Evolutionary conservation across 2,329 filamentous ascomycete genomes (phyloP), one percentile per base, ranked within the genome.

Genomic region (Phialocephala subalpina): DNA sequence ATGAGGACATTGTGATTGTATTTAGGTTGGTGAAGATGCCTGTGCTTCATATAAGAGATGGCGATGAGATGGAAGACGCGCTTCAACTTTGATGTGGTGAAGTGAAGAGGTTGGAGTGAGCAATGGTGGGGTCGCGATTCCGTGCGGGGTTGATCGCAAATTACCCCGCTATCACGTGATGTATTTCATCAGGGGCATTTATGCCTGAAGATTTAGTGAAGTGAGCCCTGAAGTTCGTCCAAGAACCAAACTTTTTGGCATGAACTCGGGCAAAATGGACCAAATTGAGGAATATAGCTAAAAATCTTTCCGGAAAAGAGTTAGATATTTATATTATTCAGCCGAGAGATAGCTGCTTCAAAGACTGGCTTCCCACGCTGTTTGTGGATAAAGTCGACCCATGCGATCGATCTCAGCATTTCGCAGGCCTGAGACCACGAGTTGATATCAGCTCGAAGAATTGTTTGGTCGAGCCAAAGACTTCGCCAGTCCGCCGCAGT

Each of bases 111-210:
- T 53, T 45, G 36, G n/a, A 47, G 25, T 2, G 29, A 40, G 61
- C n/a, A 52, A 38, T 38, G 20, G 20, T 18, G 45, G 47, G 12
- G 55, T 49, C n/a, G 9, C n/a, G 45, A 22, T n/a, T 53, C 35
- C 56, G 55, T 22, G 45, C 62, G 45, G 58, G 42, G 35, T 27
- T 27, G 5, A 7, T 16, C 53, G 29, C 2, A 6, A 56, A 25
- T n/a, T 64, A 64, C 62, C 62, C 62, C 57, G 62, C 57, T 42
- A 20, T 38, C 62, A 64, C 62, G 62, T 64, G 60, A 40, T 52
- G 29, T 33, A 4, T 33, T 33, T 9, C 9, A 9, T 42, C 14
- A 6, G 5, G 18, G 12, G 38, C 12, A 3, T 14, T 4, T 6
- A 42, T 6, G 38, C 18, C 12, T 42, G 12, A n/a, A n/a, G 18